These are phyloP conservation scores for Aurinia saxatilis DNA, from an alignment of 345 rosid species.

Conservation along the genomic window DNA sequence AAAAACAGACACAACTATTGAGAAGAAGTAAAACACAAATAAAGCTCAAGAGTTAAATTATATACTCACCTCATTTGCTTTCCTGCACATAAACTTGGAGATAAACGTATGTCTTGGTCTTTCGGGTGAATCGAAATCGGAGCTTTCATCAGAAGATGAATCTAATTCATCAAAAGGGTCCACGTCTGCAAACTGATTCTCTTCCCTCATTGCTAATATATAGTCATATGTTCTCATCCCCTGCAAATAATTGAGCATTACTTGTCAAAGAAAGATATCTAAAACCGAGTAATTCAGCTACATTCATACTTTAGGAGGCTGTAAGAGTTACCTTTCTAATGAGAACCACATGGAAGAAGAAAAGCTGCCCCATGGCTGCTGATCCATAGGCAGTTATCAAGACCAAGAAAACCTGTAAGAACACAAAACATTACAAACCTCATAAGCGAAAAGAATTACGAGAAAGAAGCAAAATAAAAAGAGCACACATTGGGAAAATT, in stretches of 20 bases:
- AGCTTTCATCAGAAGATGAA: constrained; percentile 64
- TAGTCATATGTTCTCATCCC: constrained; percentile 97
- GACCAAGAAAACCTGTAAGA: constrained; percentile 57
- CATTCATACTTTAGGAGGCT: background rate
- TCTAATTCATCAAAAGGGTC: constrained; percentile 80
- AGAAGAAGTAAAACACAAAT: background rate
- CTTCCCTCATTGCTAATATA: constrained; percentile 91
- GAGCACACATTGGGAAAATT: background rate
- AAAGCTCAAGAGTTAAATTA: background rate
- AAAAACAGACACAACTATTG: background rate
- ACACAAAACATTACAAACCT: constrained; percentile 5
- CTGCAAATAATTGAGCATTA: constrained; percentile 31
- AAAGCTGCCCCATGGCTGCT: constrained; percentile 96
- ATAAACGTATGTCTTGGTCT: constrained; percentile 39
- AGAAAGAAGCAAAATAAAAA: background rate
- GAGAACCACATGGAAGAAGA: constrained; percentile 90
- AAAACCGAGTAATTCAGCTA: background rate
- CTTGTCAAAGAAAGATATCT: constrained; percentile 8
- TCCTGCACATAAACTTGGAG: constrained; percentile 60
- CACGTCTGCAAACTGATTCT: constrained; percentile 51
- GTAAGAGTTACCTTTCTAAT: constrained; percentile 66
- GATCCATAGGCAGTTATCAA: constrained; percentile 76
- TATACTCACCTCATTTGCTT: constrained; percentile 47
- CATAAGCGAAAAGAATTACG: background rate
- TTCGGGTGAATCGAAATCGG: constrained; percentile 77